phyloP scores from a whole-genome alignment of 2,329 filamentous ascomycete species.

The Sclerotinia sclerotiorum region DNA sequence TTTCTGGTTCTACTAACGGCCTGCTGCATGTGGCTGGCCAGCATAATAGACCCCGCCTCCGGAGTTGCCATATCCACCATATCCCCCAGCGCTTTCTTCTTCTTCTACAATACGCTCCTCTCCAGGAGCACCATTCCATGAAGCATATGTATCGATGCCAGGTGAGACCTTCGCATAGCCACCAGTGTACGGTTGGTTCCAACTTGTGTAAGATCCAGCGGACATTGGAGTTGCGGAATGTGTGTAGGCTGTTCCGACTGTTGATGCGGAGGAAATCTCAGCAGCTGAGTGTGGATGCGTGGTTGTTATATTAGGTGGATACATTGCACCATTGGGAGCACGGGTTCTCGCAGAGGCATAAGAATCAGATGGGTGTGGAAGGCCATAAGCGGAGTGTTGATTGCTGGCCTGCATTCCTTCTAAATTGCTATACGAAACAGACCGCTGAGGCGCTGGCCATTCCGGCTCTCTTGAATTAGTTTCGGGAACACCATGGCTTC shows the following conservation, averaged over 20 bases:
- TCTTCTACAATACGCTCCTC: conserved; percentile 29
- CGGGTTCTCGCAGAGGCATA: conserved; percentile 17
- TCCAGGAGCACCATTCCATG: conserved; percentile 32
- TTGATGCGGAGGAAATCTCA: conserved; percentile 31
- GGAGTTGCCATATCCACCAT: conserved; percentile 35
- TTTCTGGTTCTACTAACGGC: conserved; percentile 16
- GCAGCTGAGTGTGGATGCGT: conserved; percentile 28
- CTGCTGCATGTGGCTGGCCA: conserved; percentile 29
- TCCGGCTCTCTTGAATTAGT: conserved; percentile 36
- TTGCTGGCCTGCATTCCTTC: conserved; percentile 37
- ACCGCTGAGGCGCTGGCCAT: conserved; percentile 40
- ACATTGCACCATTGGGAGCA: conserved; percentile 29
- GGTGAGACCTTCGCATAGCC: conserved; percentile 35
- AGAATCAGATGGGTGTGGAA: conserved; percentile 23
- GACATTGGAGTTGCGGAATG: conserved; percentile 27
- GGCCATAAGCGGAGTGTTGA: conserved; percentile 34
- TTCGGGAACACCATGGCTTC: conserved; percentile 33
- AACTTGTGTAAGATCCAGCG: conserved; percentile 33
- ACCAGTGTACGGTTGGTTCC: conserved; percentile 35
- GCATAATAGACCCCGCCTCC: conserved; percentile 35
- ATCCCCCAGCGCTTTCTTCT: conserved; percentile 27
- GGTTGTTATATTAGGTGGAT: conserved; percentile 35
- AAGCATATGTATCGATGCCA: conserved; percentile 33
- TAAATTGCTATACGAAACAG: conserved; percentile 40
- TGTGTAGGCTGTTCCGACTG: conserved; percentile 31